Percentiles rank a stretch among this genome's conserved stretches.
Evolutionary conservation across 2,329 filamentous ascomycete genomes (phyloP).

Genomic region (Trichoderma arundinaceum): DNA sequence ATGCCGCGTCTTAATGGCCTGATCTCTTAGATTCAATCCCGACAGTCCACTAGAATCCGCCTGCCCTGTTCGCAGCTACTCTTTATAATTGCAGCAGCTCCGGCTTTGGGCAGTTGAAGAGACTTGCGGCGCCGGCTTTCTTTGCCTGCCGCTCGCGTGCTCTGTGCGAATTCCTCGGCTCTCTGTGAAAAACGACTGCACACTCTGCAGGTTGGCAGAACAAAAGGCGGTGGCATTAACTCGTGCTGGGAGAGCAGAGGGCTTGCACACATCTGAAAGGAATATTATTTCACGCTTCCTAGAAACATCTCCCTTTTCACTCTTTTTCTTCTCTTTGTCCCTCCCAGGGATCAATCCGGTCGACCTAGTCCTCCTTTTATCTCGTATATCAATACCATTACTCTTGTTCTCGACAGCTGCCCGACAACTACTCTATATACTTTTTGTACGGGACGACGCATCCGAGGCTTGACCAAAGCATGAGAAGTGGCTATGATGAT

Average conservation of each 20-base stretch:
- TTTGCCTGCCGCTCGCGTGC: slow-evolving; percentile 10
- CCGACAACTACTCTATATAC: background rate
- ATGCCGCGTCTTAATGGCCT: background rate
- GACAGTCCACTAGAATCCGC: background rate
- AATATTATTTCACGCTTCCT: slow-evolving; percentile 2
- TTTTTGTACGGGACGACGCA: background rate
- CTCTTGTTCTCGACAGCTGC: background rate
- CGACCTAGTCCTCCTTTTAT: slow-evolving; percentile 8
- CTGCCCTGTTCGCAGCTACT: background rate
- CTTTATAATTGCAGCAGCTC: background rate
- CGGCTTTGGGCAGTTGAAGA: background rate
- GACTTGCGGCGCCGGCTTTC: background rate
- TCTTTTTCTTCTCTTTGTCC: slow-evolving; percentile 16
- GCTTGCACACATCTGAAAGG: slow-evolving; percentile 2
- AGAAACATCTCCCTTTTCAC: background rate
- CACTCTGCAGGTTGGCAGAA: slow-evolving; percentile 19
- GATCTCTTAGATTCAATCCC: background rate
- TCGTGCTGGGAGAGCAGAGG: background rate
- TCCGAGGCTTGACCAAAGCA: slow-evolving; percentile 38
- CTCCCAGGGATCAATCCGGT: background rate
- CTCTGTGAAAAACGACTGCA: slow-evolving; percentile 10
- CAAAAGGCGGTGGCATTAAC: slow-evolving; percentile 27
- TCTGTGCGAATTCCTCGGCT: slow-evolving; percentile 9
- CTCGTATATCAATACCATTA: background rate
- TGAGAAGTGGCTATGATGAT: slow-evolving; percentile 41